Conservation (phyloP, 1,284 basidiomycete species). For the Schizophyllum commune region DNA sequence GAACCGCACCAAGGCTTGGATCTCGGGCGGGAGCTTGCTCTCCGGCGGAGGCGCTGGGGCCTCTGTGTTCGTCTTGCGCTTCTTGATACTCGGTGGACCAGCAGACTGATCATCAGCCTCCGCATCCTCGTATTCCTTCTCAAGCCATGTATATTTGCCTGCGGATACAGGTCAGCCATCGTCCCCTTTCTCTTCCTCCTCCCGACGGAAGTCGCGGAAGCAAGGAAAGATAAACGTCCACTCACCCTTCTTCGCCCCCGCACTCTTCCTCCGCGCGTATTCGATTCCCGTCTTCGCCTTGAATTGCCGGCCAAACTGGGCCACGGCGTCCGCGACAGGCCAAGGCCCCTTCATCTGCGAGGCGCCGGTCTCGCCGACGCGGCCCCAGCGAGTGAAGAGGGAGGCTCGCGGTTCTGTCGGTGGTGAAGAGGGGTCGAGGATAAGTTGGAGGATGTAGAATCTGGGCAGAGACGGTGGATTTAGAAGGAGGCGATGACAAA, state of each 20-base stretch:
- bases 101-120: constrained; percentile 21
- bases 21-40: constrained; percentile 34
- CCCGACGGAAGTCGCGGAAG: too few relatives aligned
- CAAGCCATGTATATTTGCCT: constrained; percentile 60
- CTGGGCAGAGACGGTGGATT: too few relatives aligned
- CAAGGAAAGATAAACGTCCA: too few relatives aligned
- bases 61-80: constrained; percentile 8
- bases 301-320: constrained; percentile 57
- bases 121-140: constrained; percentile 42
- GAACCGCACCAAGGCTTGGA: constrained; percentile 44
- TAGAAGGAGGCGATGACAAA: too few relatives aligned
- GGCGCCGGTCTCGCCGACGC: constrained; percentile 51
- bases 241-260: constrained; percentile 45
- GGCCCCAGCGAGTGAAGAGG: constrained; percentile 54
- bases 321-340: constrained; percentile 27
- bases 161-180: too few relatives aligned
- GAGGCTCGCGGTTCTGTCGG: too few relatives aligned
- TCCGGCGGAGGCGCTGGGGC: constrained; percentile 24
- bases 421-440: constrained; percentile 33
- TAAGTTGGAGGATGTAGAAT: constrained; percentile 58
- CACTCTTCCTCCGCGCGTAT: constrained; percentile 47
- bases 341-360: constrained; percentile 40
- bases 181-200: too few relatives aligned
- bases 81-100: constrained; percentile 15
- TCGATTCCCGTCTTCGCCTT: constrained; percentile 41